These are phyloP conservation scores for Aspergillus cavernicola DNA, from an alignment of 495 filamentous ascomycete species.

Conservation along the genomic window DNA sequence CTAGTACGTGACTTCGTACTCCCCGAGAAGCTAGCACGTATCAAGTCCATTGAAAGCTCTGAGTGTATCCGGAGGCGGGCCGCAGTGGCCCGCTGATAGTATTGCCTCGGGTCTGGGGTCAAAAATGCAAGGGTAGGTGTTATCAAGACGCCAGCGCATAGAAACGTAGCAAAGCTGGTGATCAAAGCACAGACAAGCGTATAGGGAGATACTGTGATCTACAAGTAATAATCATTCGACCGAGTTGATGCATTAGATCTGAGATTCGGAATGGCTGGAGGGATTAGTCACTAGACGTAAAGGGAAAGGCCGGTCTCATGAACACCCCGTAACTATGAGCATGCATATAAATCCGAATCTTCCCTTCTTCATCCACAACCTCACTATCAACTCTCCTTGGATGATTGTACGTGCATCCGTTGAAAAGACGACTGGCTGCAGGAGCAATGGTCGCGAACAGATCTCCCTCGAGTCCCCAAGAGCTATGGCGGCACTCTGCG, in stretches of 20 bases:
- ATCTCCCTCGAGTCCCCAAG: conserved; percentile 21
- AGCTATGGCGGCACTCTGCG: conserved; percentile 71
- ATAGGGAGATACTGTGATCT: too few relatives aligned
- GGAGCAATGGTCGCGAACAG: conserved; percentile 26
- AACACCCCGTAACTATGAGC: conserved; percentile 6
- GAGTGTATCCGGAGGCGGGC: conserved; percentile 3
- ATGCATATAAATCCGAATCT: neutral
- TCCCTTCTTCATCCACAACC: neutral
- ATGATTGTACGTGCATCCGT: neutral
- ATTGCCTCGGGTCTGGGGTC: conserved; percentile 4
- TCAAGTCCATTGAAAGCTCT: neutral
- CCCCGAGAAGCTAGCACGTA: too few relatives aligned
- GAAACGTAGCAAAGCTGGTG: neutral
- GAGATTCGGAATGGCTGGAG: neutral
- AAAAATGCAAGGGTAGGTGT: too few relatives aligned
- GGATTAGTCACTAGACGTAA: conserved; percentile 3
- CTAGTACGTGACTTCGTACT: too few relatives aligned
- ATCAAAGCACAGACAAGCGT: too few relatives aligned
- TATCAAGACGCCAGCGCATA: neutral
- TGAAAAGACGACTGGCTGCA: neutral
- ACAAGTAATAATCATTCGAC: neutral
- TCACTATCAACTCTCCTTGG: neutral
- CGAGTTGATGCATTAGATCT: neutral
- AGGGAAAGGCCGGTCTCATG: conserved; percentile 1
- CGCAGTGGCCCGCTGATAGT: neutral